Conservation (phyloP, 202 grass and related monocot species). For the Dendrocalamus latiflorus region DNA sequence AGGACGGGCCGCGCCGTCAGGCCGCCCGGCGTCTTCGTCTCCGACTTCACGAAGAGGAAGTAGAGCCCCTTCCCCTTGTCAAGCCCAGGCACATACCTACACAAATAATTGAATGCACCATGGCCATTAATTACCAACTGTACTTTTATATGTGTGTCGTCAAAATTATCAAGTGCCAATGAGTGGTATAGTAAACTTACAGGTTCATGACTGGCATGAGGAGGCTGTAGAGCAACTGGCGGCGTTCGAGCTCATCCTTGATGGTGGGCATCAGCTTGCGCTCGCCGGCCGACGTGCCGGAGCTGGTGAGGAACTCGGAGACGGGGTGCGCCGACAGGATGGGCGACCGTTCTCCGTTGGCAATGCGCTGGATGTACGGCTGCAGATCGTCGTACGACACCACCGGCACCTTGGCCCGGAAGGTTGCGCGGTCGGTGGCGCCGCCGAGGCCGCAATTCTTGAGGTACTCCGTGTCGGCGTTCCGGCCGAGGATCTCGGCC, state of each 20-base stretch:
- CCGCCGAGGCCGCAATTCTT: slow-evolving; percentile 42
- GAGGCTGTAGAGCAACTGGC: slow-evolving; percentile 90
- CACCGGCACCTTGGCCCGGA: slow-evolving; percentile 73
- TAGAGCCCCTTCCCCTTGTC: slow-evolving; percentile 91
- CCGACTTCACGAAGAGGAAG: slow-evolving; percentile 96
- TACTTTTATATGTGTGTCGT: not conserved
- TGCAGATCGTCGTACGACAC: slow-evolving; percentile 89
- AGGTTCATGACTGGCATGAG: slow-evolving; percentile 92
- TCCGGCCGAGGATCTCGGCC: slow-evolving; percentile 66
- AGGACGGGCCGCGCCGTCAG: slow-evolving; percentile 80
- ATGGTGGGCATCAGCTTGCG: slow-evolving; percentile 97
- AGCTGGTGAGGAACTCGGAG: slow-evolving; percentile 98
- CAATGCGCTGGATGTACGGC: slow-evolving; percentile 89
- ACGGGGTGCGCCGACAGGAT: slow-evolving; percentile 89
- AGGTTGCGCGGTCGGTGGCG: slow-evolving; percentile 52
- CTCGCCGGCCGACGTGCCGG: slow-evolving; percentile 93
- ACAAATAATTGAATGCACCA: not conserved
- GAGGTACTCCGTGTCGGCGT: slow-evolving; percentile 84
- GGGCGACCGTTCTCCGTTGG: slow-evolving; percentile 69
- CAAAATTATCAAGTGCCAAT: too few relatives aligned
- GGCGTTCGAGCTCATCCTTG: slow-evolving; percentile 81
- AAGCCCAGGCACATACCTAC: slow-evolving; percentile 69
- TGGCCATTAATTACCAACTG: not conserved
- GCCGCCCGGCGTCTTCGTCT: slow-evolving; percentile 82
- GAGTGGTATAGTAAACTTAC: slow-evolving; percentile 37